phyloP scores from a whole-genome alignment of 371 early-diverging fungal species.

The Entomophthora muscae region DNA sequence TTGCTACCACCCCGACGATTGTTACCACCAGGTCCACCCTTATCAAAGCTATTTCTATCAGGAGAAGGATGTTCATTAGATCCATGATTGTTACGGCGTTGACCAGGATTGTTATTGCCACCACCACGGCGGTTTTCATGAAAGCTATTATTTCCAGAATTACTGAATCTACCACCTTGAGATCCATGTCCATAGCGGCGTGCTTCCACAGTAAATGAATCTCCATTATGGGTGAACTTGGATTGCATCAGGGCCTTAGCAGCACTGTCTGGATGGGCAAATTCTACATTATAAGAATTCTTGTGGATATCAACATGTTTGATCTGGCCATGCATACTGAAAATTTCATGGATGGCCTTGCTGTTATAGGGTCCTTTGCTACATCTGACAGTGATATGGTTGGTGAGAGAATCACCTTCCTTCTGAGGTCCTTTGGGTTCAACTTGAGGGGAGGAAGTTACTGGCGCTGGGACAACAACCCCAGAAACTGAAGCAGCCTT shows the following conservation, averaged over 20 bases:
- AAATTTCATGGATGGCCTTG: not conserved
- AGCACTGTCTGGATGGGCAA: not conserved
- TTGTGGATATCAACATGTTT: not conserved
- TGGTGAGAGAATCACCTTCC: not conserved
- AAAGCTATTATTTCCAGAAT: not conserved
- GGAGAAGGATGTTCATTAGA: not conserved
- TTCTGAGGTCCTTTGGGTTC: not conserved
- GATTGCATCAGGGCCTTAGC: not conserved
- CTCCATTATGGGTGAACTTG: not conserved
- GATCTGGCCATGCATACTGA: not conserved
- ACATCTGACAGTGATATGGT: not conserved
- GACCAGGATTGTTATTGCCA: not conserved
- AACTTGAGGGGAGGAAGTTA: conserved; percentile 13
- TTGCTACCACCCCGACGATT: not conserved
- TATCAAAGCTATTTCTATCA: not conserved
- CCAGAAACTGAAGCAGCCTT: conserved; percentile 19
- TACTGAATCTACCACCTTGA: not conserved
- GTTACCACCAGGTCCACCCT: not conserved
- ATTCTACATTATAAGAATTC: not conserved
- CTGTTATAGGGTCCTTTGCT: not conserved
- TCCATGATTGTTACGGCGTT: not conserved
- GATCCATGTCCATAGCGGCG: not conserved
- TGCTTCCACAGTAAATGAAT: not conserved
- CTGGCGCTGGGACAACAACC: conserved; percentile 16
- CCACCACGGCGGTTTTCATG: not conserved